phyloP scores from a whole-genome alignment of 2,329 filamentous ascomycete genomes.

The Cercospora janseana region DNA sequence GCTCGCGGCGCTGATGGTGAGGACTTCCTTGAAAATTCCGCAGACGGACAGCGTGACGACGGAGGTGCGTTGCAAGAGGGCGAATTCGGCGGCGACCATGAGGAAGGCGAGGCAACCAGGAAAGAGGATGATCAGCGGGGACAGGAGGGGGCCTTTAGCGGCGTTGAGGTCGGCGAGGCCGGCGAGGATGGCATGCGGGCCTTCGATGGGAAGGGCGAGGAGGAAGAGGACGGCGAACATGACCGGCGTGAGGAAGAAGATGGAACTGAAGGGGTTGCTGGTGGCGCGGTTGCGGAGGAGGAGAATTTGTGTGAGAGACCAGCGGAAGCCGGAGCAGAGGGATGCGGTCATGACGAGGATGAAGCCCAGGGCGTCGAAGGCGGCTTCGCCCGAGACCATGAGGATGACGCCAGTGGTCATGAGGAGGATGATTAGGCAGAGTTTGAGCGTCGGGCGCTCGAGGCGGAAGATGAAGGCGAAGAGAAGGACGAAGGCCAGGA shows the following conservation, averaged over 20 bases:
- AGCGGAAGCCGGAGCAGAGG: conserved; percentile 94
- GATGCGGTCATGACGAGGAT: conserved; percentile 87
- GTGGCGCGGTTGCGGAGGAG: conserved; percentile 91
- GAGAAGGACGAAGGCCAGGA: conserved; percentile 87
- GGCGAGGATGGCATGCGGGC: conserved; percentile 63
- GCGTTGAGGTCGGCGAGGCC: conserved; percentile 64
- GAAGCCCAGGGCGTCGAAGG: conserved; percentile 84
- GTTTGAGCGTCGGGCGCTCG: conserved; percentile 79
- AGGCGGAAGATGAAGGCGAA: conserved; percentile 94
- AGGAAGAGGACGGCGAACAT: conserved; percentile 84
- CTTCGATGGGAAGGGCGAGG: conserved; percentile 84
- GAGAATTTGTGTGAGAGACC: conserved; percentile 97
- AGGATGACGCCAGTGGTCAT: conserved; percentile 95
- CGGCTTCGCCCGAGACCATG: conserved; percentile 95
- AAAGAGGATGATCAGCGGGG: conserved; percentile 76
- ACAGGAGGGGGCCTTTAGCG: conserved; percentile 65
- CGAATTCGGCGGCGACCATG: conserved; percentile 96
- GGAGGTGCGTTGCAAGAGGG: conserved; percentile 87
- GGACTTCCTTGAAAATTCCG: conserved; percentile 97
- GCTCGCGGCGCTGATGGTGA: conserved; percentile 87
- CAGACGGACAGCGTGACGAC: conserved; percentile 96
- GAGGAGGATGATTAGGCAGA: conserved; percentile 80
- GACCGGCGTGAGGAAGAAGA: conserved; percentile 94
- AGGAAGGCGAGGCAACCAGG: conserved; percentile 88
- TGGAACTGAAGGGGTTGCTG: conserved; percentile 92